Base-by-base conservation (phyloP, 2,329 filamentous ascomycete species). In the Exserohilum rostratum region DNA sequence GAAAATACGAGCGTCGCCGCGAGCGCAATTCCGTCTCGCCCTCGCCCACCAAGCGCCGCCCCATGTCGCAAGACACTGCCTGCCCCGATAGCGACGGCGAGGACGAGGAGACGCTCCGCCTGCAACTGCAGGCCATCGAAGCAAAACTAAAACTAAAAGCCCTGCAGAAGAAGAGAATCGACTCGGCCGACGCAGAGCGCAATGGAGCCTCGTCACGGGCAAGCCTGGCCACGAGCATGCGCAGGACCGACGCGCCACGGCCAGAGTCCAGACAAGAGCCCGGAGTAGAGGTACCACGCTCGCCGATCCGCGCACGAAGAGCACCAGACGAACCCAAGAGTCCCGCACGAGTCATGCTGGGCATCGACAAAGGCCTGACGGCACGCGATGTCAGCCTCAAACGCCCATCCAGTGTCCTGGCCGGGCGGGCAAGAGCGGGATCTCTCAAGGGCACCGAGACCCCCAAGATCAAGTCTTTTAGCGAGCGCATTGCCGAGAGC, bases 101-200 rank as follows among this genome's bases (percentile, higher is more conserved):
- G 71, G 93, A 90, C 15, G 93, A 97, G 74, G 93, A 98, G 79
- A 96, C 87, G 1, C 78, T 98, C 30, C 86, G 96, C 69, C 79
- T 99, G 58, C 88, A 96, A 72, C 79, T 98, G 5, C 87, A 93
- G 61, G 91, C 90, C 50, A 96, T 99, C 54, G 88, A 98, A 74
- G 91, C 93, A 6, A 88, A 89, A 56, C 78, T 98, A 47, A 95
- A 89, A 75, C 76, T 98, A 61, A 98, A 97, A 76, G 92, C 89
- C 69, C 78, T 98, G 12, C 90, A 95, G 20, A 85, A 82, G 69
- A 77, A 80, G 45, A 67, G 71, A 25, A 53, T 73, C 57, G 29
- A 58, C 5, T 60, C 60, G 9, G 62, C 46, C 2, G 64, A 67
- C 15, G 56, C 45, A 6, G 65, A 70, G n/a, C 65, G 59, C 22